Percentiles rank a stretch among this genome's conserved stretches.
Conservation (phyloP, 2,329 filamentous ascomycete species). For the Fusarium tricinctum region DNA sequence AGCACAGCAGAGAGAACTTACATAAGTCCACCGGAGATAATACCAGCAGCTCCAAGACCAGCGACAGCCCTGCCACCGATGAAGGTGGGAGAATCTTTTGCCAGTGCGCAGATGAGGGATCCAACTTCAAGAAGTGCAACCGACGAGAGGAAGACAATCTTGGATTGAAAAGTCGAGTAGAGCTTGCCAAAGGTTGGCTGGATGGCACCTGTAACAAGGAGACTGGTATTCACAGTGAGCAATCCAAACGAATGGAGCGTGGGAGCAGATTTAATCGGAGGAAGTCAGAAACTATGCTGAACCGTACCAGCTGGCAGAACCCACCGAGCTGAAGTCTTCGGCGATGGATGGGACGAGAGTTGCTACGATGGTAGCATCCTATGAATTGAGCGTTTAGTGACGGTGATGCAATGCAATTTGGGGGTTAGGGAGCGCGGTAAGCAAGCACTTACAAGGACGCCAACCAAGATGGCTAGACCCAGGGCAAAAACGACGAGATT, state of each 20-base stretch:
- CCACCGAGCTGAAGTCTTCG: conserved; percentile 1
- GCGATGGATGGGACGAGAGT: conserved; percentile 3
- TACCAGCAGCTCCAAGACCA: conserved; percentile 1
- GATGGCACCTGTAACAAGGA: conserved; percentile 5
- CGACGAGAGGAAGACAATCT: neutral
- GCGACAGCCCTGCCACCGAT: neutral
- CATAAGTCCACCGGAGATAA: conserved; percentile 3
- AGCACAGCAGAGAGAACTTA: neutral
- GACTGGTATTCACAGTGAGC: neutral
- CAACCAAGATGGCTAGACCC: neutral
- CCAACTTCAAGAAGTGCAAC: conserved; percentile 2
- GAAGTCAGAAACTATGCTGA: neutral
- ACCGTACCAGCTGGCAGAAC: neutral
- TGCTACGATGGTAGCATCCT: conserved; percentile 1
- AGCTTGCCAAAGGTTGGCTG: conserved; percentile 2
- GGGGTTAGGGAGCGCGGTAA: neutral
- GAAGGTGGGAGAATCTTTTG: conserved; percentile 1
- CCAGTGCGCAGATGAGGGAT: neutral
- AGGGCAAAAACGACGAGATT: neutral
- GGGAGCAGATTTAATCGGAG: neutral
- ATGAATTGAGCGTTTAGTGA: neutral
- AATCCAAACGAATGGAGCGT: neutral
- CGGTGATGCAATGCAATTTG: neutral
- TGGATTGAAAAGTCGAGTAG: neutral
- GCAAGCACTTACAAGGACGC: conserved; percentile 1